Conservation (phyloP, 164 flowering plant species). For the Kingdonia uniflora region DNA sequence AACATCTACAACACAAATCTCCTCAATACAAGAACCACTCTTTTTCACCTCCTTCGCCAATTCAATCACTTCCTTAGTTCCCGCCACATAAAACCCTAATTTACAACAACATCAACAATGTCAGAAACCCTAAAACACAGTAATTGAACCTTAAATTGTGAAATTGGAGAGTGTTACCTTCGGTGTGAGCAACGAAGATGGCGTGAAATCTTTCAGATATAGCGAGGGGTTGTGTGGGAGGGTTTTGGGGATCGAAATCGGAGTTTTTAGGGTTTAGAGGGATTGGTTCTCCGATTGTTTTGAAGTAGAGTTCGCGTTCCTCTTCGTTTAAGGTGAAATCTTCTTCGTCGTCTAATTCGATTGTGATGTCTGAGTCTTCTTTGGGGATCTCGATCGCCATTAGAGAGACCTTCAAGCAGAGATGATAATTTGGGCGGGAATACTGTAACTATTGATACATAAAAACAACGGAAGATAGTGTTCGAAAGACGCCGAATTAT, state of each 20-base stretch:
- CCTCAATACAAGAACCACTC: constrained; percentile 30
- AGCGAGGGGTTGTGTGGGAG: constrained; percentile 51
- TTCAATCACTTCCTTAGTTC: constrained; percentile 55
- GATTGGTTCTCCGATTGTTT: constrained; percentile 51
- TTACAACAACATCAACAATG: not conserved
- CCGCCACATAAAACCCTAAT: constrained; percentile 48
- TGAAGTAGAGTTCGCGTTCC: constrained; percentile 39
- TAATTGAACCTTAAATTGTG: too few species aligned
- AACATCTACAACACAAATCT: constrained; percentile 54
- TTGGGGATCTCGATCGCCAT: too few species aligned
- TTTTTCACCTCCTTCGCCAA: constrained; percentile 43
- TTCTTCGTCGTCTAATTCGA: constrained; percentile 24
- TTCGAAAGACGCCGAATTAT: too few species aligned
- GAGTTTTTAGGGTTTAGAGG: constrained; percentile 30
- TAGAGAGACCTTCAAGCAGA: too few species aligned
- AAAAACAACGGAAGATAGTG: too few species aligned
- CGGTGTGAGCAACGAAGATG: constrained; percentile 53
- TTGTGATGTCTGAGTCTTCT: constrained; percentile 3
- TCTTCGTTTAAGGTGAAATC: constrained; percentile 28
- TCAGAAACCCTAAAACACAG: not conserved
- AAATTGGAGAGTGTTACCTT: constrained; percentile 29
- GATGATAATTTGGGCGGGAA: too few species aligned
- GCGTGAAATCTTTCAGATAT: constrained; percentile 43
- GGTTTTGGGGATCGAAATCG: constrained; percentile 27
- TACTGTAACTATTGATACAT: too few species aligned